Base-by-base conservation (phyloP, 192 early-diverging fungal genomes). In the Neocallimastix lanati region DNA sequence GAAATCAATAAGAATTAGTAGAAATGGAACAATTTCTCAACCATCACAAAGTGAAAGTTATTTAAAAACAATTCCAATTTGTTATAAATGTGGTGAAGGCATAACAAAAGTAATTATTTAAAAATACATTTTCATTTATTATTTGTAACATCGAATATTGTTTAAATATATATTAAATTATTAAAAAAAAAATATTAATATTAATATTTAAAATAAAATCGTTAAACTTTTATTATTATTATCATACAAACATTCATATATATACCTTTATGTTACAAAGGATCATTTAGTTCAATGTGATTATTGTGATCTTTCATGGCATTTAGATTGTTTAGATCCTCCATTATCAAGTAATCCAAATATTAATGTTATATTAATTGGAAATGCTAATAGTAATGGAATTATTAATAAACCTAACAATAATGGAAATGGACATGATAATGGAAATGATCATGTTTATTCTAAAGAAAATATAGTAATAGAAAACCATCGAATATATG, bases 251-350 rank as follows among this genome's bases (percentile, higher is more conserved):
- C n/a, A n/a, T n/a, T n/a, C n/a, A n/a, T n/a, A n/a, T n/a, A n/a
- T n/a, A n/a, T n/a, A n/a, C n/a, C n/a, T 14, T 38, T 14, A 14
- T 38, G 9, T 14, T 38, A 12, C 2, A 38, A 12, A 38, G 37
- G 37, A 38, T 38, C 37, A 38, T 38, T 38, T 89, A 67, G 79
- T 89, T 50, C 80, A 85, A 77, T 89, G 88, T 77, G 88, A 89
- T 78, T 85, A 84, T 78, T 89, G 88, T 78, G 78, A 76, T 16
- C 77, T 85, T 9, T 84, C 81, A 77, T 89, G 88, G 88, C 88
- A 89, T 83, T 76, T 87, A 78, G 87, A 89, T 77, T 89, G 88
- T 79, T 78, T 89, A 28, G 76, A 76, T 29, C 84, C 85, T 25
- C 87, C 88, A 13, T 79, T 88, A 76, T 78, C 87, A 6, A 28